phyloP scores from a whole-genome alignment of 495 filamentous ascomycete species.

The Lepraria neglecta region DNA sequence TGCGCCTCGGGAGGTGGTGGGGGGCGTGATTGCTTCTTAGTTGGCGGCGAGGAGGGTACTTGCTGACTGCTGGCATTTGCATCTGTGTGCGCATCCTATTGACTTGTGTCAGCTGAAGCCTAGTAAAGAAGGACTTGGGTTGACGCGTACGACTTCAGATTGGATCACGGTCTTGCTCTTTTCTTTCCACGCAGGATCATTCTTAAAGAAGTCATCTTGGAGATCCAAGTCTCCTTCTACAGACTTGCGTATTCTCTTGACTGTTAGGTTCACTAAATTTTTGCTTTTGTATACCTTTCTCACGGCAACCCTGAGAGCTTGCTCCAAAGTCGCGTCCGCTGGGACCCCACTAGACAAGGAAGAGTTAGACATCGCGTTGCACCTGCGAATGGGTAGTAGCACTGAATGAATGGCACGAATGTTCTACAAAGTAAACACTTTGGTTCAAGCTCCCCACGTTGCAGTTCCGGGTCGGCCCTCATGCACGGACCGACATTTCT shows the following conservation, averaged over 20 bases:
- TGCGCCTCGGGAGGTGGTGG: conserved; percentile 7
- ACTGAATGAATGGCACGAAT: too few species aligned
- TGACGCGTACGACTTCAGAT: conserved; percentile 57
- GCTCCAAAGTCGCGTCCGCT: conserved; percentile 41
- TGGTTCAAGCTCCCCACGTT: too few species aligned
- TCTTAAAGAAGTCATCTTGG: conserved; percentile 62
- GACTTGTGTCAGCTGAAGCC: not conserved
- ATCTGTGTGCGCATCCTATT: conserved; percentile 22
- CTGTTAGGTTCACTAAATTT: conserved; percentile 60
- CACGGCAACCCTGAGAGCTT: conserved; percentile 55
- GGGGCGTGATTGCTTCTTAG: conserved; percentile 1
- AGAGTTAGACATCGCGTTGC: conserved; percentile 28
- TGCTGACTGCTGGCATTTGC: conserved; percentile 3
- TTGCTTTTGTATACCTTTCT: conserved; percentile 49
- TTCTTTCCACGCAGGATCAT: conserved; percentile 62
- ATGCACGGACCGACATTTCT: too few species aligned
- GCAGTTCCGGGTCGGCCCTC: too few species aligned
- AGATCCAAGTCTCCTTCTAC: conserved; percentile 62
- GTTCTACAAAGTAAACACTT: too few species aligned
- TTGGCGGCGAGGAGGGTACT: not conserved
- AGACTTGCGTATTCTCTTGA: conserved; percentile 63
- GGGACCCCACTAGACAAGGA: conserved; percentile 28
- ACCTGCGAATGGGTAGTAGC: too few species aligned
- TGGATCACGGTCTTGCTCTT: conserved; percentile 70
- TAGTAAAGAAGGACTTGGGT: not conserved